Conservation (phyloP, 148 eudicot species). For the Camellia japonica region DNA sequence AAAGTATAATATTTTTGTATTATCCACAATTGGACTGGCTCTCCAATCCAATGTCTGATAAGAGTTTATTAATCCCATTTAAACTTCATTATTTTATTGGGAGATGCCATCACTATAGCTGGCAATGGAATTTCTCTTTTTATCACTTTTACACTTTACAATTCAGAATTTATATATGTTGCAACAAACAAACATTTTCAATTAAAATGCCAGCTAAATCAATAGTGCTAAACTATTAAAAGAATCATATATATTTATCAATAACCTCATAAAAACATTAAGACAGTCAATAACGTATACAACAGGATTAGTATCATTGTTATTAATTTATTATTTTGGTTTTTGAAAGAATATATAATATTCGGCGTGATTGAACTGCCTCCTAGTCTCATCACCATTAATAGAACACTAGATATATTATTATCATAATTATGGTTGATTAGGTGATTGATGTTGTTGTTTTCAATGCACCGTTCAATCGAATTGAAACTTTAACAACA, state of each 20-base stretch:
- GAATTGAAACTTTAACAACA: neutral
- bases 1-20: neutral
- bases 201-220: neutral
- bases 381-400: neutral
- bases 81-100: neutral
- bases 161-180: no score
- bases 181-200: neutral
- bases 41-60: neutral
- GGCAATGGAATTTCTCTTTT: conserved; percentile 1
- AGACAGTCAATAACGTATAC: neutral
- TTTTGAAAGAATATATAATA: neutral
- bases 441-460: conserved; percentile 3
- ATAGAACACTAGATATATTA: neutral
- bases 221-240: neutral
- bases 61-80: neutral
- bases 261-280: neutral
- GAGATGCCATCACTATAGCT: conserved; percentile 10
- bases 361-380: conserved; percentile 4
- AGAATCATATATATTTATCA: no score
- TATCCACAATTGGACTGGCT: neutral
- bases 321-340: neutral
- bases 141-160: neutral
- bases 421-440: neutral
- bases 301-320: neutral
- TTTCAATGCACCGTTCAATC: neutral